Conservation (phyloP, 2,329 filamentous ascomycete species). For the Tolypocladium ovalisporum region DNA sequence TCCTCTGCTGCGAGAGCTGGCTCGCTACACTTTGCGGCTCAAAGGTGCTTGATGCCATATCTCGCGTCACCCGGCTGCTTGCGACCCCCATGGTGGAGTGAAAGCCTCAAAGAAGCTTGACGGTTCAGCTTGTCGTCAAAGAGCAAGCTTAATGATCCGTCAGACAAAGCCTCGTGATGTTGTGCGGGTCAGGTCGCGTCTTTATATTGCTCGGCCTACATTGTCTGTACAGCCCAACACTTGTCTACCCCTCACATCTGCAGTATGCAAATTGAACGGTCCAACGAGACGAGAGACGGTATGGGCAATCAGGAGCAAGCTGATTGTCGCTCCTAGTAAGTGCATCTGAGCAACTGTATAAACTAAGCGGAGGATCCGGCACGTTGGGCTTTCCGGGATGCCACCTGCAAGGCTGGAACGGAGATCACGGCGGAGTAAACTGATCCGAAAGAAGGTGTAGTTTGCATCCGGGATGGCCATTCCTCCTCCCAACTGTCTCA, state of each 20-base stretch:
- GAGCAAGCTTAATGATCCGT: neutral
- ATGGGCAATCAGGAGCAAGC: neutral
- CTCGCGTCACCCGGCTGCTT: neutral
- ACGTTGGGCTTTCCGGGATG: neutral
- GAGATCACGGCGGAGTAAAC: neutral
- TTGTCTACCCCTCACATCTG: neutral
- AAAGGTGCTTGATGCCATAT: neutral
- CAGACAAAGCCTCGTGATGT: neutral
- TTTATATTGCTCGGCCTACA: neutral
- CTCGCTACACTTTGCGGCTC: constrained; percentile 1
- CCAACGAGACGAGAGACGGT: neutral
- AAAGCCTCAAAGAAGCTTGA: neutral
- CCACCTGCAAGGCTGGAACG: neutral
- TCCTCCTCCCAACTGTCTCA: neutral
- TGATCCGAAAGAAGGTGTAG: neutral
- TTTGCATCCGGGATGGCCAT: neutral
- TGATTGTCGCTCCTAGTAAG: neutral
- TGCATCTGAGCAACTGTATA: neutral
- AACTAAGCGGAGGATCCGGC: neutral
- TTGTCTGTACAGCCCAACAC: neutral
- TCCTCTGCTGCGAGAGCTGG: constrained; percentile 20
- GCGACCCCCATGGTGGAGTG: constrained; percentile 3
- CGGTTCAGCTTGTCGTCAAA: neutral
- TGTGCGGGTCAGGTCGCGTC: neutral
- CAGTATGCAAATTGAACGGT: neutral